Base-by-base conservation (phyloP, 768 basidiomycete genomes). In the Lactarius akahatsu region DNA sequence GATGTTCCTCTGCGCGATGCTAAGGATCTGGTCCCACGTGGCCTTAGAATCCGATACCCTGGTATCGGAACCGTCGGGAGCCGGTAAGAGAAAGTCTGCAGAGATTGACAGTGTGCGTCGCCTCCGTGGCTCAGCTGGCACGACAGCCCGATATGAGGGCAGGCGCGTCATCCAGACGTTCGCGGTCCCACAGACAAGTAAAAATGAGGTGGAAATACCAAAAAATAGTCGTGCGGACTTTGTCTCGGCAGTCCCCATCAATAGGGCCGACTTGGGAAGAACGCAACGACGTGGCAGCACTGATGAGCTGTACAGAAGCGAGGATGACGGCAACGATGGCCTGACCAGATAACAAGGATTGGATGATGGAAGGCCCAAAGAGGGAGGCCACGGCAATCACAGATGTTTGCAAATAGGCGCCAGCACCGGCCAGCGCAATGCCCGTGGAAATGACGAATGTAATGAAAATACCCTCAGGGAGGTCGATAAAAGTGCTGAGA, bases 301-400 rank as follows among this genome's bases (percentile, higher is more conserved):
- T 86, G 40, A 86, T 67, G 9, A 94, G 82, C 72, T 95, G 92
- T 0, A 93, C 87, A 1, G 80, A 78, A 61, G 92, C 92, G 68
- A 95, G 87, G 1, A 85, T 86, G 15, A 96, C 91, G 0, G 88
- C 94, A 2, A 94, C 85, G 0, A 90, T 91, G 0, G 90, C 94
- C 76, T 95, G 92, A 13, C 92, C 94, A 2, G 92, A 86, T 81
- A 95, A 84, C 74, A 91, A 79, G 30, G 85, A 80, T 74, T 94
- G 90, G 60, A 95, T 82, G 15, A 86, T 86, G 8, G 81, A 75
- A 2, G 86, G 82, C 0, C 94, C 94, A 70, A 94, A 91, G 4
- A 93, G 77, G 0, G 92, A 87, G 2, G 92, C 91, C n/a, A 92
- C 83, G 0, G 90, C 92, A 36, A 92, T 83, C 52, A 90, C 81